Evolutionary conservation across 495 filamentous ascomycete genomes (phyloP).

Genomic region (Penicillium tannophilum): DNA sequence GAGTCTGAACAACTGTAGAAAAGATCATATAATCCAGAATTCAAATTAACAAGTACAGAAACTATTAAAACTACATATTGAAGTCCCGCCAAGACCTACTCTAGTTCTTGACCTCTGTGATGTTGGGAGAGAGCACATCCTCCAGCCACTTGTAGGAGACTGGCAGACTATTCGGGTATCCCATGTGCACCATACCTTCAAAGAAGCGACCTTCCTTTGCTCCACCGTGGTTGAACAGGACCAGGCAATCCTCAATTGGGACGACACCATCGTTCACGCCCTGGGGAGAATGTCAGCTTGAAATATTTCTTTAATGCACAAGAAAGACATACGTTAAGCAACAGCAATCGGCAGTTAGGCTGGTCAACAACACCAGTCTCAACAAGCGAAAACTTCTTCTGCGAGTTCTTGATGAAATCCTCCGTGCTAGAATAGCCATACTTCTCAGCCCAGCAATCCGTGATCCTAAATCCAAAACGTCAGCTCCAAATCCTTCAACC

Average conservation of each 20-base stretch:
- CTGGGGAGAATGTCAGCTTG: conserved; percentile 35
- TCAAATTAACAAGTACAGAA: neutral
- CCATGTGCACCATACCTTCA: conserved; percentile 63
- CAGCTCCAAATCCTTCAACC: neutral
- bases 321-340: conserved; percentile 61
- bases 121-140: conserved; percentile 32
- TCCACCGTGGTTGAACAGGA: conserved; percentile 67
- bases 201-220: conserved; percentile 76
- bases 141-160: conserved; percentile 43
- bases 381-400: conserved; percentile 72
- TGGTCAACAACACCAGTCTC: conserved; percentile 67
- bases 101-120: conserved; percentile 28
- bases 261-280: conserved; percentile 71
- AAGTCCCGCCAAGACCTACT: neutral
- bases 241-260: conserved; percentile 75
- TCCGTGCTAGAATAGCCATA: conserved; percentile 64
- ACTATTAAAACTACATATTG: neutral
- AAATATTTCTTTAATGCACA: conserved; percentile 1
- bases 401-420: conserved; percentile 60
- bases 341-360: conserved; percentile 62
- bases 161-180: conserved; percentile 54
- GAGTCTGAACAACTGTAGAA: neutral
- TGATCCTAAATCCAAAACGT: conserved; percentile 45
- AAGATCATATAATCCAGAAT: neutral
- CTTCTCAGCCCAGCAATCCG: conserved; percentile 67